Base-by-base conservation (phyloP, 192 early-diverging fungal genomes). In the Gaertneriomyces semiglobifer region DNA sequence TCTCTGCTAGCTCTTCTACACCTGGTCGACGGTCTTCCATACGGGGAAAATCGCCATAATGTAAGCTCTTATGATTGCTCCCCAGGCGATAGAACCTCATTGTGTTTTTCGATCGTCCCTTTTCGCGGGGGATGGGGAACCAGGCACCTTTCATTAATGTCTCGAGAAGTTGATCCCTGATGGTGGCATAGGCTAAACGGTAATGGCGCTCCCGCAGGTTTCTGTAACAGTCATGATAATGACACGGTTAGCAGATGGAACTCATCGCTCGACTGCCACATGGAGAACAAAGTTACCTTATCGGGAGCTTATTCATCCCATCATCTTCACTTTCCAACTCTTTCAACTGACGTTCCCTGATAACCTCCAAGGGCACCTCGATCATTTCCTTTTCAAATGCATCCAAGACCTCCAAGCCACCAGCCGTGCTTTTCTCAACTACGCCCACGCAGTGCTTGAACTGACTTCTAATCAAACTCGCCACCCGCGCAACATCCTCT, bases 241-340 rank as follows among this genome's bases (percentile, higher is more conserved):
- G 14, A 72, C 55, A 33, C 11, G 0, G 55, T 57, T 11, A 25
- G 14, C 11, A 33, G 25, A 2, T 4, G 25, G 1, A 11, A 16
- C 25, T 18, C 14, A 12, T 2, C 48, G 2, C 14, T 18, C 12
- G 48, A n/a, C 48, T 18, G 16, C 16, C 0, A 18, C 16, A 18
- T 50, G 48, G 48, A 50, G 48, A 12, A 50, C 14, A 57, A 57
- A 57, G 14, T 1, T 20, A 88, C 86, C 79, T 74, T 14, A 89
- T 79, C n/a, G 87, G 81, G 42, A 75, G 72, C 63, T 77, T 79
- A 20, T 74, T 73, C 61, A 89, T 61, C 53, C 89, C 63, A 54
- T 79, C 87, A 63, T 89, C 86, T 40, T 84, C 88, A 53, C 81
- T 76, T 64, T 89, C 88, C 11, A 89, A 63, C 61, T 88, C 86